phyloP scores from a whole-genome alignment of 2,329 filamentous ascomycete genomes.

The Colletotrichum truncatum region DNA sequence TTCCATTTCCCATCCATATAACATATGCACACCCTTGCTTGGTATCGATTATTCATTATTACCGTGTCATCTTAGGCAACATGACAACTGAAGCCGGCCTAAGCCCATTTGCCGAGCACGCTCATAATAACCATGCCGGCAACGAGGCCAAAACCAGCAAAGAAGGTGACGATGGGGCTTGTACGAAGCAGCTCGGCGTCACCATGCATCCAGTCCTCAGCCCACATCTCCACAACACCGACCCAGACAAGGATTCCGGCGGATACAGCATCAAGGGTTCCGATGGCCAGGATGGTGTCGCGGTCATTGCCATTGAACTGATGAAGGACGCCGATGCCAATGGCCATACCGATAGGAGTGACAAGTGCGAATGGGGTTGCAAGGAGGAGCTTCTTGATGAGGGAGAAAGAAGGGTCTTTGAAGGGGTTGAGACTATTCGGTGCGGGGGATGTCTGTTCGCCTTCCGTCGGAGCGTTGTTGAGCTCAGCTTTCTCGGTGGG shows the following conservation, averaged over 20 bases:
- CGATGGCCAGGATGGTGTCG: slow-evolving; percentile 75
- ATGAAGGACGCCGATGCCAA: slow-evolving; percentile 77
- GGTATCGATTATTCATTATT: too few species aligned
- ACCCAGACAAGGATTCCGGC: slow-evolving; percentile 85
- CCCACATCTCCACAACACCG: slow-evolving; percentile 82
- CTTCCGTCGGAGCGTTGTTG: slow-evolving; percentile 5
- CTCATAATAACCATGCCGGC: slow-evolving; percentile 75
- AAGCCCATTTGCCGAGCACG: slow-evolving; percentile 80
- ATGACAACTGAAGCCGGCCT: too few species aligned
- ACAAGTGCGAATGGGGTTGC: slow-evolving; percentile 73
- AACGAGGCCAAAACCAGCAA: slow-evolving; percentile 64
- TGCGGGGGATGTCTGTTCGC: slow-evolving; percentile 36
- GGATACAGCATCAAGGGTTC: slow-evolving; percentile 77
- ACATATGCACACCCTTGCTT: too few species aligned
- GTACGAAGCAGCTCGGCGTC: slow-evolving; percentile 62
- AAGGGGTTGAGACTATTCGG: slow-evolving; percentile 11
- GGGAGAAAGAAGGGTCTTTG: slow-evolving; percentile 38
- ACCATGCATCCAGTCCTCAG: slow-evolving; percentile 74
- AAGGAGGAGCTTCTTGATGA: slow-evolving; percentile 67
- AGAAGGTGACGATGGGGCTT: slow-evolving; percentile 53
- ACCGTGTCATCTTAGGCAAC: too few species aligned
- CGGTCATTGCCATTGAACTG: slow-evolving; percentile 79
- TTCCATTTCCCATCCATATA: too few species aligned
- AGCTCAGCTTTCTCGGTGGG: slow-evolving; percentile 11
- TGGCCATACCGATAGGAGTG: slow-evolving; percentile 82